phyloP scores from a whole-genome alignment of 2,329 filamentous ascomycete genomes.

The Aspergillus vadensis region DNA sequence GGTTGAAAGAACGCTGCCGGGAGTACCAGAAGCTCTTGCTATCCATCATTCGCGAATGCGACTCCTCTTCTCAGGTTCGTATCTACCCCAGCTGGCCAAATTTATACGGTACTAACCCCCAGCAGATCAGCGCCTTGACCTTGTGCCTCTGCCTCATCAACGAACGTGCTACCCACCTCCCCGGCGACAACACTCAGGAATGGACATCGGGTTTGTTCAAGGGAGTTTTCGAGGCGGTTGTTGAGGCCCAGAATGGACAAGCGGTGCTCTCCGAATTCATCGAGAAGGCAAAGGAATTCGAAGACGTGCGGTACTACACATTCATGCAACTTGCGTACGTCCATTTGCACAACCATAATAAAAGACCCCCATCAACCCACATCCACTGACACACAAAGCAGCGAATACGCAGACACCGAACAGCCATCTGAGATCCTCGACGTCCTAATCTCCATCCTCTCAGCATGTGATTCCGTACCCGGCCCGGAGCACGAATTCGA shows the following conservation, averaged over 20 bases:
- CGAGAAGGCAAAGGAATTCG: constrained; percentile 73
- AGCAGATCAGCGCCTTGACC: constrained; percentile 68
- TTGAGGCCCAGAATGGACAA: constrained; percentile 60
- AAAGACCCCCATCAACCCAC: neutral
- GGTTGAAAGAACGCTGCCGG: constrained; percentile 73
- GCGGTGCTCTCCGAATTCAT: constrained; percentile 71
- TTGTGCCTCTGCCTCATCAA: constrained; percentile 83
- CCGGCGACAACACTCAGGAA: constrained; percentile 63
- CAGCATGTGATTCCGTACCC: constrained; percentile 68
- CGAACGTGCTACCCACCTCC: constrained; percentile 68
- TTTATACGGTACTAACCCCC: constrained; percentile 14
- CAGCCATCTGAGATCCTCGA: constrained; percentile 35
- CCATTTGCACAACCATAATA: neutral
- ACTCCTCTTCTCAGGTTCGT: constrained; percentile 56
- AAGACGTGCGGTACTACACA: constrained; percentile 83
- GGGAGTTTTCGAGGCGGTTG: constrained; percentile 63
- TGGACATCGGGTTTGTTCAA: constrained; percentile 71
- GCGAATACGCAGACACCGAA: constrained; percentile 37
- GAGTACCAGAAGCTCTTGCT: constrained; percentile 70
- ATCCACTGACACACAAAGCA: constrained; percentile 18
- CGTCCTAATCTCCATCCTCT: constrained; percentile 42
- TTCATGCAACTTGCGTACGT: constrained; percentile 73
- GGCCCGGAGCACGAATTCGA: constrained; percentile 38
- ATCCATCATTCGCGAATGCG: constrained; percentile 60
- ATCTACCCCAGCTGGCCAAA: neutral